These are phyloP conservation scores for Lasiodiplodia citricola DNA, from an alignment of 2,329 filamentous ascomycete species.

Conservation along the genomic window DNA sequence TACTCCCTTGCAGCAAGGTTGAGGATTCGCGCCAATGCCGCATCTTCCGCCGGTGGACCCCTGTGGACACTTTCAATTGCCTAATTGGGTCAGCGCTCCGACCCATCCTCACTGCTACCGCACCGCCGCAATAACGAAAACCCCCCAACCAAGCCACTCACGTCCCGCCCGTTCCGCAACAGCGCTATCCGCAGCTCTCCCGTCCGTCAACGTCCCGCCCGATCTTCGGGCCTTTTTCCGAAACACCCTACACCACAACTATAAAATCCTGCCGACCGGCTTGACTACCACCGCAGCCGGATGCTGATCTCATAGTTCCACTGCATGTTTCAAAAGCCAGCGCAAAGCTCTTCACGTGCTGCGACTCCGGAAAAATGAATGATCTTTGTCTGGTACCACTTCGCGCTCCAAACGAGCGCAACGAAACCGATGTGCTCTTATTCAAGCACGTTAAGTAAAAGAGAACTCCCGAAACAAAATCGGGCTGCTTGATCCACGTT, in stretches of 20 bases:
- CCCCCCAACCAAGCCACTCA: background rate
- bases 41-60: background rate
- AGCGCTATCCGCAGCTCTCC: background rate
- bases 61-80: background rate
- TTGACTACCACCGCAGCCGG: background rate
- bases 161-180: background rate
- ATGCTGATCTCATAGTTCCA: background rate
- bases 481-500: too few relatives aligned
- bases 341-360: too few relatives aligned
- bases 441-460: too few relatives aligned
- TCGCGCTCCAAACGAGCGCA: too few relatives aligned
- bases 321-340: too few relatives aligned
- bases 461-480: too few relatives aligned
- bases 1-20: background rate
- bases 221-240: background rate
- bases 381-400: too few relatives aligned
- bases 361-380: too few relatives aligned
- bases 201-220: too few relatives aligned
- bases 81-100: background rate
- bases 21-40: background rate
- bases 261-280: background rate
- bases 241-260: background rate
- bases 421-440: too few relatives aligned
- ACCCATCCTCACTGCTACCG: background rate
- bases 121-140: background rate